phyloP scores from a whole-genome alignment of 805 yeast genomes.

The Naumovozyma castellii region DNA sequence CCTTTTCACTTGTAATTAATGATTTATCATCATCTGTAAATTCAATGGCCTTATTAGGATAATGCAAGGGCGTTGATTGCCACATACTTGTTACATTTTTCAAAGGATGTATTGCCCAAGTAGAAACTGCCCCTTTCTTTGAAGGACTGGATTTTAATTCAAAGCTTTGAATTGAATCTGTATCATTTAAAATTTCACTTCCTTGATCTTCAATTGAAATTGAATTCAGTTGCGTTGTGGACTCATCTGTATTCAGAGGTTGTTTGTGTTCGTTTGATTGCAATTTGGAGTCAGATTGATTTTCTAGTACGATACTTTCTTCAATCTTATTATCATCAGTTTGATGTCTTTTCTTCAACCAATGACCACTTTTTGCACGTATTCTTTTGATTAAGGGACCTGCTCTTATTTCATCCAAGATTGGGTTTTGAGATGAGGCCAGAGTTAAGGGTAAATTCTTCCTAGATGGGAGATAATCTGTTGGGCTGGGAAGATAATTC shows the following conservation, averaged over 20 bases:
- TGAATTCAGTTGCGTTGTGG: no score
- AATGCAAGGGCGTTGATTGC: slow-evolving; percentile 57
- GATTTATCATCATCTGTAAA: slow-evolving; percentile 43
- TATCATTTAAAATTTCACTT: no score
- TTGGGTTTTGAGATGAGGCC: not conserved
- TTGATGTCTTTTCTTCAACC: slow-evolving; percentile 5
- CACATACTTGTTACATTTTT: slow-evolving; percentile 35
- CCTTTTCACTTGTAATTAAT: slow-evolving; percentile 36
- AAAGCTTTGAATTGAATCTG: no score
- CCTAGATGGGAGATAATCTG: not conserved
- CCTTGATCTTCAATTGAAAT: no score
- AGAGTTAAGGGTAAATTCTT: not conserved
- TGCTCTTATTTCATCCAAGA: not conserved
- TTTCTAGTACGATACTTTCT: slow-evolving; percentile 8
- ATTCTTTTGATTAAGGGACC: not conserved
- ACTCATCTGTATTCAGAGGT: no score
- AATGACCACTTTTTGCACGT: not conserved
- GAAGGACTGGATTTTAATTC: no score
- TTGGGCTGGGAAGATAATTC: not conserved
- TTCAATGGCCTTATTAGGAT: slow-evolving; percentile 31
- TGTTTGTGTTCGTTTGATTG: no score
- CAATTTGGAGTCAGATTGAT: not conserved
- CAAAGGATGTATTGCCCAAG: slow-evolving; percentile 13
- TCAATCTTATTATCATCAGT: slow-evolving; percentile 5
- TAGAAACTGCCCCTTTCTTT: no score